phyloP scores from a whole-genome alignment of 805 yeast species.

The Jamesozyma gamospora region DNA sequence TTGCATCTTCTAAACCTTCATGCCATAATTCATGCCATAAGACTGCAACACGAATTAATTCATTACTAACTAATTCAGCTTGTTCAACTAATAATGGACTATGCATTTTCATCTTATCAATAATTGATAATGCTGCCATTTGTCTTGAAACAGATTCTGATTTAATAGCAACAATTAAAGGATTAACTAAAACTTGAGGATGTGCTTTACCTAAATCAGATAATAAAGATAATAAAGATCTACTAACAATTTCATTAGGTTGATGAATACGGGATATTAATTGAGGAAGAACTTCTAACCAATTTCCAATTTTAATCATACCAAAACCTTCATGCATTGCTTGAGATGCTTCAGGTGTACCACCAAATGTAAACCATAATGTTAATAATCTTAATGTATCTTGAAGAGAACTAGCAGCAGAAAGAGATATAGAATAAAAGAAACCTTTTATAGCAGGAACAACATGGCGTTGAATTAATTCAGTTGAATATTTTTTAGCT shows the following conservation, averaged over 20 bases:
- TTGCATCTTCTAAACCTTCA: constrained; percentile 91
- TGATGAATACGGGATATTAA: constrained; percentile 90
- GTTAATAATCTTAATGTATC: constrained; percentile 82
- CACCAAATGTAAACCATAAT: constrained; percentile 91
- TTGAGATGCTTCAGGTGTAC: constrained; percentile 72
- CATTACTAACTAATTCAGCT: constrained; percentile 81
- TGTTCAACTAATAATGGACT: constrained; percentile 74
- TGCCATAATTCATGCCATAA: constrained; percentile 96
- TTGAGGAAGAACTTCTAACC: constrained; percentile 92
- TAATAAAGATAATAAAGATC: constrained; percentile 62
- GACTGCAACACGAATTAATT: constrained; percentile 85
- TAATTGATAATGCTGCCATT: constrained; percentile 76
- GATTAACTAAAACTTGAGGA: constrained; percentile 91
- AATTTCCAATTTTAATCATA: constrained; percentile 78
- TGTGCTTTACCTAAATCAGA: constrained; percentile 85
- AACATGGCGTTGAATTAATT: constrained; percentile 70
- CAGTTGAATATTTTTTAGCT: constrained; percentile 32
- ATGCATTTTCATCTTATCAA: constrained; percentile 82
- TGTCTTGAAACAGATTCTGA: constrained; percentile 81
- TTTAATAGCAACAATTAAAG: constrained; percentile 86
- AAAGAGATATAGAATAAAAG: constrained; percentile 81
- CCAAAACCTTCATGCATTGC: constrained; percentile 82
- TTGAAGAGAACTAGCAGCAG: constrained; percentile 74
- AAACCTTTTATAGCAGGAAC: constrained; percentile 91
- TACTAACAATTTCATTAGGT: constrained; percentile 74